Base-by-base conservation (phyloP, 192 early-diverging fungal species). In the Chytriomyces sp. region DNA sequence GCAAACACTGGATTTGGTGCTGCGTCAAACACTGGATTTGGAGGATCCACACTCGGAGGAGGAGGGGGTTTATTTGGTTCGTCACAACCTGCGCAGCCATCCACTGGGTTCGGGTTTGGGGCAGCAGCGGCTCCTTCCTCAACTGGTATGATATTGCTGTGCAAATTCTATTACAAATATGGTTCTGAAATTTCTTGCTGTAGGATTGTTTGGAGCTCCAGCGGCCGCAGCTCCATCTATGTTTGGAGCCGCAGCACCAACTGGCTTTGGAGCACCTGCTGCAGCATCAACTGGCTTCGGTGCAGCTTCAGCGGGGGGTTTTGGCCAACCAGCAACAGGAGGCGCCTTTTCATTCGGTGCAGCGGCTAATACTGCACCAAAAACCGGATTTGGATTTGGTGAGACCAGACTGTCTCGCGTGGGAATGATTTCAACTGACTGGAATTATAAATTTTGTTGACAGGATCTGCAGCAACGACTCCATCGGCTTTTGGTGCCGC, bases 1-100 rank as follows among this genome's bases (percentile, higher is more conserved):
- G 71, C 81, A 3, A 6, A 80, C 10, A 68, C 84, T 44, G 82
- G 82, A 11, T 87, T 87, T 67, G 86, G 87, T 6, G 82, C 81
- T 49, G 85, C 76, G 11, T 86, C 86, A 69, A 87, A 86, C 46
- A 35, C 35, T 35, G 75, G 76, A 6, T 85, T 85, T 70, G 81
- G 81, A 7, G 64, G 77, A 7, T 65, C 79, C 9, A 64, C 67
- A 16, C 67, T 61, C 57, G 74, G 61, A 44, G 69, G 47, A 69
- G 64, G 48, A 7, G 65, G 74, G 11, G 75, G 74, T 2, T 45
- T 70, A 10, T 78, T 78, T 45, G 77, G 77, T 28, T 44, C 23
- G 44, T 43, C 76, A 16, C 59, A 59, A 20, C 20, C 59, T 20
- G 28, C 67, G 10, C 60, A 64, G 50, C 72, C 61, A 46, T 16